Percentiles rank a stretch among this genome's conserved stretches.
Evolutionary conservation across 1,284 basidiomycete genomes (phyloP).

Genomic region (Hypsizygus ulmarius): DNA sequence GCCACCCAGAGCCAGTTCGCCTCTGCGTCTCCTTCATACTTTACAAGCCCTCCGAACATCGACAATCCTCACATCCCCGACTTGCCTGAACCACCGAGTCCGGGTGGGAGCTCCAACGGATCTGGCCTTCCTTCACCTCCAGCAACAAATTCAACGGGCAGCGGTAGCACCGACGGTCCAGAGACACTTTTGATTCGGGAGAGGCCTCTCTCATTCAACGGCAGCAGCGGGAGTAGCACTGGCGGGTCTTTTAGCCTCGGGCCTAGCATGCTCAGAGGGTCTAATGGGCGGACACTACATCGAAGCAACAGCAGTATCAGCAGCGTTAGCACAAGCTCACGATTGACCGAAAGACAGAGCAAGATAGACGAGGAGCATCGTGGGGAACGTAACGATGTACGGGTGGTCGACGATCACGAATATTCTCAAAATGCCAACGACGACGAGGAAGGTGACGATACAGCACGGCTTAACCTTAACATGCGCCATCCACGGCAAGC

Average conservation of each 20-base stretch:
- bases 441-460: slow-evolving; percentile 58
- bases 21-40: slow-evolving; percentile 26
- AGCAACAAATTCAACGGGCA: slow-evolving; percentile 77
- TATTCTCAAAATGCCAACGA: slow-evolving; percentile 26
- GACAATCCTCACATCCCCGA: slow-evolving; percentile 44
- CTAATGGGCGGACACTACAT: slow-evolving; percentile 6
- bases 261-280: slow-evolving; percentile 7
- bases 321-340: slow-evolving; percentile 14
- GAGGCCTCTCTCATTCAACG: slow-evolving; percentile 29
- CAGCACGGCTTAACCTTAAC: slow-evolving; percentile 56
- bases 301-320: slow-evolving; percentile 27
- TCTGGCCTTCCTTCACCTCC: slow-evolving; percentile 76
- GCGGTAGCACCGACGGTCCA: slow-evolving; percentile 67
- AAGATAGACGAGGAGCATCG: slow-evolving; percentile 1
- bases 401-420: slow-evolving; percentile 24
- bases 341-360: background rate
- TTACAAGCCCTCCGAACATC: slow-evolving; percentile 26
- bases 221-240: slow-evolving; percentile 22
- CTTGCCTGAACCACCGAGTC: slow-evolving; percentile 68
- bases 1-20: slow-evolving; percentile 30
- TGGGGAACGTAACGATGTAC: slow-evolving; percentile 21
- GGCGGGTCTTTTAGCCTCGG: slow-evolving; percentile 18
- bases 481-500: slow-evolving; percentile 32
- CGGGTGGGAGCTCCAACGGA: slow-evolving; percentile 44
- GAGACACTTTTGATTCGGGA: slow-evolving; percentile 47